Percentiles rank a stretch among this genome's conserved stretches.
Evolutionary conservation across 2,329 filamentous ascomycete genomes (phyloP).

Genomic region (Alternaria atra): DNA sequence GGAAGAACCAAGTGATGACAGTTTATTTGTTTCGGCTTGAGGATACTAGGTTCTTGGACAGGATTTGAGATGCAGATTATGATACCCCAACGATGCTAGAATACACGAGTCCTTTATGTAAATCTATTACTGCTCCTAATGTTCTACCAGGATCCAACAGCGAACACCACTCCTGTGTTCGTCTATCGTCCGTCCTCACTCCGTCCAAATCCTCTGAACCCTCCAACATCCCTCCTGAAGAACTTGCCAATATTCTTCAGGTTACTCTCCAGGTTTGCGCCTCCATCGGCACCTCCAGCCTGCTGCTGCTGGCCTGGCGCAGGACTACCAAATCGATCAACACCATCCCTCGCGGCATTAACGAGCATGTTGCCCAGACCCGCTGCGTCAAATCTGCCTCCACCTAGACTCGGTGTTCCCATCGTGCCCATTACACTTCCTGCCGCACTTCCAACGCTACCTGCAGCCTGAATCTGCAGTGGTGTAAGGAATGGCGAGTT

Average conservation of each 20-base stretch:
- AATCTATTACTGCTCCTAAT: background rate
- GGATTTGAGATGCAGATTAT: background rate
- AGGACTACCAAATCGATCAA: conserved; percentile 75
- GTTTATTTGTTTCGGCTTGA: background rate
- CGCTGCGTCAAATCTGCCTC: conserved; percentile 75
- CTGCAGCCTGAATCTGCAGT: conserved; percentile 43
- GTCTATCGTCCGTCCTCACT: conserved; percentile 42
- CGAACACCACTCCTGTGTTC: background rate
- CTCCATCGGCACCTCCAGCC: conserved; percentile 38
- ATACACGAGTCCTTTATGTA: background rate
- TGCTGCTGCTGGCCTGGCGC: conserved; percentile 44
- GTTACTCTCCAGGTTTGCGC: conserved; percentile 87
- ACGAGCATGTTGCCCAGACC: conserved; percentile 87
- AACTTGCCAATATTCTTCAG: conserved; percentile 96
- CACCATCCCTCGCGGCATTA: conserved; percentile 84
- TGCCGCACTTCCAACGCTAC: conserved; percentile 54
- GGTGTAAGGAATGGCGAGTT: conserved; percentile 50
- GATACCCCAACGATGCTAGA: conserved; percentile 5
- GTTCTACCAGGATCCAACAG: background rate
- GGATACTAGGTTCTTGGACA: background rate
- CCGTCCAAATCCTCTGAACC: conserved; percentile 49
- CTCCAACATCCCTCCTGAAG: conserved; percentile 84
- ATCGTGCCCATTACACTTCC: conserved; percentile 52
- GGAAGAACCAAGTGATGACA: conserved; percentile 15
- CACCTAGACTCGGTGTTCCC: conserved; percentile 47